Percentiles rank a stretch among this genome's conserved stretches.
These are phyloP conservation scores for Neoscytalidium dimidiatum DNA, from an alignment of 2,329 filamentous ascomycete genomes.

Conservation along the genomic window DNA sequence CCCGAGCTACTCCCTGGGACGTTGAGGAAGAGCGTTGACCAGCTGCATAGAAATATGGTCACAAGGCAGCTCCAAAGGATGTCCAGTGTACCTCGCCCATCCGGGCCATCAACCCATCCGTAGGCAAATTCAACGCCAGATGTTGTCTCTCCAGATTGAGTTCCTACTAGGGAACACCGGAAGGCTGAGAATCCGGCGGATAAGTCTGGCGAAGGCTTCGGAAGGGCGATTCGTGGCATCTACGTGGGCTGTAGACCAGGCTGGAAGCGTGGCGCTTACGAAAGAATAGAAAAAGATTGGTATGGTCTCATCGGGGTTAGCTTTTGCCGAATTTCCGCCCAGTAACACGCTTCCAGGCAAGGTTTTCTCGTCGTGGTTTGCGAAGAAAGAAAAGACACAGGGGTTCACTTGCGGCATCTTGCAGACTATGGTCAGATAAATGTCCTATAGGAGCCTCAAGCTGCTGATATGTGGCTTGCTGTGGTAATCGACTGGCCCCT, in stretches of 20 bases:
- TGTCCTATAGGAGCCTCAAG: background rate
- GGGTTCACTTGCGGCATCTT: background rate
- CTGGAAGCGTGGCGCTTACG: background rate
- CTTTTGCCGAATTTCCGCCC: background rate
- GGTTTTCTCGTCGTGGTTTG: background rate
- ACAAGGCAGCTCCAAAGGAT: slow-evolving; percentile 33
- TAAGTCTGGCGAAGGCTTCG: background rate
- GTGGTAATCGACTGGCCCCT: background rate
- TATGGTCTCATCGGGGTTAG: background rate
- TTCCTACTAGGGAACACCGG: background rate
- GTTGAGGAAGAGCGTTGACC: slow-evolving; percentile 36
- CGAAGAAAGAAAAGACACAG: background rate
- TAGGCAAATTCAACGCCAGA: background rate
- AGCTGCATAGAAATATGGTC: slow-evolving; percentile 40
- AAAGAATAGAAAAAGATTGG: background rate
- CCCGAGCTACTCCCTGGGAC: slow-evolving; percentile 33
- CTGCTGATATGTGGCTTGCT: background rate
- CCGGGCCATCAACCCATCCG: slow-evolving; percentile 34
- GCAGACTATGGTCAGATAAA: background rate
- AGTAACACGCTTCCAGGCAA: background rate
- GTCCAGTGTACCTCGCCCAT: slow-evolving; percentile 34
- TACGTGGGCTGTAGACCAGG: background rate
- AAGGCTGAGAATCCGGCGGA: background rate
- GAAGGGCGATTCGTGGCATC: background rate
- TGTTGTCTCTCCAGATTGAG: background rate